These are phyloP conservation scores for Sporothrix mexicana DNA, from an alignment of 2,329 filamentous ascomycete genomes.

Conservation along the genomic window DNA sequence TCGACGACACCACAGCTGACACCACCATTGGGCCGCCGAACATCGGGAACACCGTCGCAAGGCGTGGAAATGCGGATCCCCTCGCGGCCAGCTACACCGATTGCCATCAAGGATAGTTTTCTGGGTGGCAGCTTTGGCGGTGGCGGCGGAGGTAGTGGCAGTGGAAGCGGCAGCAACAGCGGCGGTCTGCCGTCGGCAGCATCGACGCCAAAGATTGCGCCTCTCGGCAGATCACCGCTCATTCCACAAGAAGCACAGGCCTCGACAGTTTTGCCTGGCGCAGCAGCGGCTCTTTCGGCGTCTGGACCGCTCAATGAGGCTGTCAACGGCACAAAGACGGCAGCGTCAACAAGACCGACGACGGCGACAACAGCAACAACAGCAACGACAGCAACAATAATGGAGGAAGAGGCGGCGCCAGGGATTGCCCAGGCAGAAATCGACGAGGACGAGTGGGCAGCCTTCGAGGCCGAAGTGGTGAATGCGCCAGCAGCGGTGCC, in stretches of 20 bases:
- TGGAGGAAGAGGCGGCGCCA: constrained; percentile 21
- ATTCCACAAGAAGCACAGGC: constrained; percentile 42
- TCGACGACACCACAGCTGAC: constrained; percentile 41
- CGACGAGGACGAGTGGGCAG: constrained; percentile 83
- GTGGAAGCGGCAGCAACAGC: constrained; percentile 17
- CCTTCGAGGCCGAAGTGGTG: constrained; percentile 75
- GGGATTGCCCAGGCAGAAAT: constrained; percentile 43
- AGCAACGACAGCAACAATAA: constrained; percentile 11
- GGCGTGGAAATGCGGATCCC: constrained; percentile 68
- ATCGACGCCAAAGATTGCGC: constrained; percentile 50
- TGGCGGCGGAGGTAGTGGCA: constrained; percentile 37
- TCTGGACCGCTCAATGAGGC: background rate
- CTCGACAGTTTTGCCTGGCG: constrained; percentile 14
- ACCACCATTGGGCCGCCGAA: constrained; percentile 52
- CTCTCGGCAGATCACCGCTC: constrained; percentile 49
- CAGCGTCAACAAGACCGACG: background rate
- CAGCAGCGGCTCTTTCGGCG: constrained; percentile 24
- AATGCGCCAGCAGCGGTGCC: constrained; percentile 56
- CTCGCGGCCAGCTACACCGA: constrained; percentile 66
- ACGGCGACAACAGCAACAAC: constrained; percentile 36
- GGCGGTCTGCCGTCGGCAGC: constrained; percentile 45
- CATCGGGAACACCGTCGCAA: constrained; percentile 59
- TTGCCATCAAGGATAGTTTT: constrained; percentile 42
- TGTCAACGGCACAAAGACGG: background rate
- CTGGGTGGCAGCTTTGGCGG: constrained; percentile 37